Conservation (phyloP, 805 yeast species). For the Saccharomyces kudriavzevii region DNA sequence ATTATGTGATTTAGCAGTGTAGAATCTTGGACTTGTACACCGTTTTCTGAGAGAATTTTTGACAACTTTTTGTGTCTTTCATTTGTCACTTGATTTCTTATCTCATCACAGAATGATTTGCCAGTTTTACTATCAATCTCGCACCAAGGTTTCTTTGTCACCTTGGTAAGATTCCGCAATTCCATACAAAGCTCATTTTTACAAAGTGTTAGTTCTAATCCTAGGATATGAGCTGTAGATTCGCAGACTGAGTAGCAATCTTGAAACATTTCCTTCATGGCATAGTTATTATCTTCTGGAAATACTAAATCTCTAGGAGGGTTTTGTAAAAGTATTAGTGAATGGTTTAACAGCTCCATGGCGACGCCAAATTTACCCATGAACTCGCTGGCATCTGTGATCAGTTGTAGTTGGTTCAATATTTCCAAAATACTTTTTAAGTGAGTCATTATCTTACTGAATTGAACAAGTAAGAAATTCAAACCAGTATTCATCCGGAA, state of each 20-base stretch:
- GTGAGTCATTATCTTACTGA: slow-evolving; percentile 2
- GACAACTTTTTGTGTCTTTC: slow-evolving; percentile 35
- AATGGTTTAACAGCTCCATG: slow-evolving; percentile 15
- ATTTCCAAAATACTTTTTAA: slow-evolving; percentile 15
- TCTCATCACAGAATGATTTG: slow-evolving; percentile 48
- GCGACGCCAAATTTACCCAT: slow-evolving; percentile 14
- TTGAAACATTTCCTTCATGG: slow-evolving; percentile 42
- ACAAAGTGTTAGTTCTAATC: slow-evolving; percentile 50
- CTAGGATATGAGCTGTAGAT: slow-evolving; percentile 32
- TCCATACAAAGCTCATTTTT: slow-evolving; percentile 60
- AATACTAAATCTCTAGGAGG: slow-evolving; percentile 51
- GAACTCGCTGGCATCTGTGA: slow-evolving; percentile 32
- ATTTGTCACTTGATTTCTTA: slow-evolving; percentile 46
- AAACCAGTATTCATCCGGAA: slow-evolving; percentile 31
- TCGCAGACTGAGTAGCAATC: slow-evolving; percentile 24
- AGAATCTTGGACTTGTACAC: slow-evolving; percentile 28
- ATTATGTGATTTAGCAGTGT: slow-evolving; percentile 29
- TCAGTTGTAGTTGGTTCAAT: slow-evolving; percentile 37
- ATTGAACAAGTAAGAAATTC: slow-evolving; percentile 37
- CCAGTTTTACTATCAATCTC: slow-evolving; percentile 39
- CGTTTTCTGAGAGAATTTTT: slow-evolving; percentile 35
- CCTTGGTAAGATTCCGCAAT: slow-evolving; percentile 40
- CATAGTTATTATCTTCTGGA: slow-evolving; percentile 43
- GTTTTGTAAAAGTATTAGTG: slow-evolving; percentile 33
- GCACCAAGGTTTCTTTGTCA: slow-evolving; percentile 58